Evolutionary conservation across 1,139 yeast species (phyloP), one percentile per base, ranked within the genome.

Genomic region (Scheffersomyces segobiensis): DNA sequence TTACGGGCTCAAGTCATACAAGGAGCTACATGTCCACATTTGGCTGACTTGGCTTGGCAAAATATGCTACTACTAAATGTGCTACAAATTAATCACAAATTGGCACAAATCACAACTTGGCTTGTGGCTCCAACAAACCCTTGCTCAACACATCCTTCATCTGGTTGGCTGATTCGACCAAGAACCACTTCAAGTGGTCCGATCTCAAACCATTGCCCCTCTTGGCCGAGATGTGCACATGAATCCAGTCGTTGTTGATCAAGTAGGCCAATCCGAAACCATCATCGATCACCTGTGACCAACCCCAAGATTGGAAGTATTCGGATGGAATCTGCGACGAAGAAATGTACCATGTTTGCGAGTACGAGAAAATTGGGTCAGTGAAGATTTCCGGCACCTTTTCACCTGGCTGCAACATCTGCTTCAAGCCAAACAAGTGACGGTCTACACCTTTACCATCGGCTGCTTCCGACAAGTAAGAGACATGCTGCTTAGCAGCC

Each of bases 241-340:
- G 96, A 66, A 93, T 72, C 87, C 92, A 89, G 68, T 93, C 91
- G 62, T 86, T 86, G 79, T 91, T 93, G 70, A 93, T 84, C 91
- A 93, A 91, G 79, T 95, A 95, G 22, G 97, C 98, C 64, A 91
- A 83, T 6, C 98, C 99, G 68, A 90, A 88, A 17, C 99, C 99
- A 62, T 89, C 91, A 71, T 95, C 97, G 67, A 90, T 87, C 57
- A 95, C 98, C 74, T 96, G 97, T 24, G 97, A 88, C 93, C 93
- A 95, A 55, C 99, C 99, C 84, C 95, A 95, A 57, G 97, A 95
- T 73, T 92, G 93, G 78, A 92, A 91, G 75, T 80, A 82, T 72
- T 92, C 97, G 12, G 97, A 89, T 17, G 96, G 91, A 65, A 95
- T 82, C 76, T 95, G 98, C 2, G 98, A 92, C 6, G 97, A 86